Evolutionary conservation across 2,329 filamentous ascomycete species (phyloP), one percentile per base, ranked within the genome.

Genomic region (Aspergillus thermomutatus): DNA sequence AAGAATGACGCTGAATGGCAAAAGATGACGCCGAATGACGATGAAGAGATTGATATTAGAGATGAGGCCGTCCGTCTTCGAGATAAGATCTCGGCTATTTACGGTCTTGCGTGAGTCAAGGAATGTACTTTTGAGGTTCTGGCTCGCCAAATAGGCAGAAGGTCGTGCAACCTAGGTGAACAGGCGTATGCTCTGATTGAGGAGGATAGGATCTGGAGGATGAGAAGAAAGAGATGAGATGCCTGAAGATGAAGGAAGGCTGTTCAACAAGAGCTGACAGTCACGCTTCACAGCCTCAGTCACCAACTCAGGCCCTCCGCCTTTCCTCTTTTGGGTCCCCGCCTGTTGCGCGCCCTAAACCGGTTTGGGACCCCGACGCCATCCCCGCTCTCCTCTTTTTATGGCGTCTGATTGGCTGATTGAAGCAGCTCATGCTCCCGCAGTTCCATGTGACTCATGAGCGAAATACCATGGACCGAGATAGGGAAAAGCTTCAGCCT

Each of bases 321-420:
- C 52, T 61, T 63, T 58, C 64, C 68, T 56, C 19, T 64, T 68
- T 53, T 60, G 60, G 65, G 61, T 64, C 66, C 68, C 68, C 67
- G 66, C 68, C 64, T 53, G 49, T 4, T 48, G 6, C 4, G 28
- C 37, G 49, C 64, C 60, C 67, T 67, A 68, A 62, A 47, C 66
- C 59, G 1, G 8, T 58, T 66, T 66, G 53, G 64, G 69, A 61
- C 60, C 63, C 60, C 64, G 67, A 65, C 62, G 52, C 55, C 46
- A 48, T 40, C 57, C 49, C 52, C 51, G 5, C 21, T 21, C 17
- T 26, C 10, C 1, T 23, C 0, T 5, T 11, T 25, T 2, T 14
- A 26, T 14, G 11, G 34, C 5, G 1, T 46, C 10, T 46, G 43
- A 46, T 46, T 46, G 43, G 43, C 1, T 26, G 43, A 23, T 5